Evolutionary conservation across 352 stramenopile species (phyloP).

Genomic region (Globisporangium carolinianum): DNA sequence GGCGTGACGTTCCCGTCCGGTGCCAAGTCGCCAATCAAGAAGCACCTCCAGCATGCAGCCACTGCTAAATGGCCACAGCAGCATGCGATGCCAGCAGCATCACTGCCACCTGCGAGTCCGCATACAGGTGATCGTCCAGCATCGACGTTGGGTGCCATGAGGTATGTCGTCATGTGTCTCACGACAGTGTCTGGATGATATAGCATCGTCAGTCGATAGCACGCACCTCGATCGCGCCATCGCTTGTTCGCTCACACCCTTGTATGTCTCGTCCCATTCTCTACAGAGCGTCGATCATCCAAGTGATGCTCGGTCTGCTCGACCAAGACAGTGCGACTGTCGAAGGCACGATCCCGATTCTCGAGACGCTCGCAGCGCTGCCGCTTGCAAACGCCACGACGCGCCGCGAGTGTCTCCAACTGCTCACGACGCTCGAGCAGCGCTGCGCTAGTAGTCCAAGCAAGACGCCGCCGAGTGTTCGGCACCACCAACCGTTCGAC

Average conservation of each 20-base stretch:
- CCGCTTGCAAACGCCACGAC: slow-evolving; percentile 33
- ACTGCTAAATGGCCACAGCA: slow-evolving; percentile 1
- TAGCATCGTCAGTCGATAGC: neutral
- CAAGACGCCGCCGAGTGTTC: neutral
- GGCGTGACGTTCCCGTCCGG: neutral
- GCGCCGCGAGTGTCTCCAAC: slow-evolving; percentile 29
- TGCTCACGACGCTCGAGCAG: slow-evolving; percentile 27
- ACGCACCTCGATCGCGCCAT: slow-evolving; percentile 3
- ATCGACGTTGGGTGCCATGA: slow-evolving; percentile 3
- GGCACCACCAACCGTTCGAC: neutral
- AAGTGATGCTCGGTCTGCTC: slow-evolving; percentile 43
- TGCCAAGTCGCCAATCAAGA: slow-evolving; percentile 51
- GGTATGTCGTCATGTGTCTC: neutral
- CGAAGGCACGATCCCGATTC: slow-evolving; percentile 36
- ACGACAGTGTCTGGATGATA: neutral
- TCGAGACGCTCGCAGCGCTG: slow-evolving; percentile 33
- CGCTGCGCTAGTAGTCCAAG: neutral
- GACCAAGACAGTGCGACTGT: slow-evolving; percentile 48
- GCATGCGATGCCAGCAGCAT: neutral
- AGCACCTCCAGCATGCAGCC: slow-evolving; percentile 29
- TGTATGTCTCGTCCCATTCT: neutral
- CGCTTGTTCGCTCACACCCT: neutral
- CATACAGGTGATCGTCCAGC: neutral
- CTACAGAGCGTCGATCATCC: slow-evolving; percentile 41
- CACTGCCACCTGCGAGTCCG: no score